Conservation (phyloP, 2,329 filamentous ascomycete genomes). For the Lasiodiplodia theobromae region DNA sequence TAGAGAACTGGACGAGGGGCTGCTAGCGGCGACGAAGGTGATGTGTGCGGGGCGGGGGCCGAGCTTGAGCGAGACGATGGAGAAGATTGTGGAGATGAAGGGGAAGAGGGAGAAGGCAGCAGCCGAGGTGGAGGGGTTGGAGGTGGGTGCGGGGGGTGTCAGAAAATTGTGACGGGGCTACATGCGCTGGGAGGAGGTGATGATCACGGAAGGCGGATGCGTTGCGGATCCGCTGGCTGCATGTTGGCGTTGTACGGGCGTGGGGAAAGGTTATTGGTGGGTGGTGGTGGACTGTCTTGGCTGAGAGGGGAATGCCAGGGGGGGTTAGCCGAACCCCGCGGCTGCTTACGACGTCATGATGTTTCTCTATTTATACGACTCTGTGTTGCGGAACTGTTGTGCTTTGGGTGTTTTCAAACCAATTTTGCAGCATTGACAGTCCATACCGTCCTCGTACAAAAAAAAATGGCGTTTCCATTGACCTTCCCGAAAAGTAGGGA, state of each 20-base stretch:
- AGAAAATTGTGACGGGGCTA: constrained; percentile 11
- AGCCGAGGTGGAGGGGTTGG: too few species aligned
- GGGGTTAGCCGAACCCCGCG: constrained; percentile 15
- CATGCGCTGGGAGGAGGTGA: too few species aligned
- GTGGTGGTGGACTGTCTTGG: not conserved
- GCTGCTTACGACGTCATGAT: not conserved
- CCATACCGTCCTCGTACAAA: too few species aligned
- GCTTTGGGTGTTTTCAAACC: too few species aligned
- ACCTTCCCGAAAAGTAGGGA: constrained; percentile 46
- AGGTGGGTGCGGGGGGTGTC: not conserved
- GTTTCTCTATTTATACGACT: not conserved
- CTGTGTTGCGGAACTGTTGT: not conserved
- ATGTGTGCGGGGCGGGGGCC: not conserved
- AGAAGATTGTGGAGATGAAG: not conserved
- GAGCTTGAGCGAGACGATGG: not conserved
- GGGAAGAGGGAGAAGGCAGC: not conserved
- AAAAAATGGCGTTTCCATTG: constrained; percentile 17
- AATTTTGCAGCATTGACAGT: not conserved
- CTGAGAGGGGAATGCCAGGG: not conserved
- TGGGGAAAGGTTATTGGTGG: not conserved
- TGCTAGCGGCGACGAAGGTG: not conserved
- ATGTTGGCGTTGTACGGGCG: not conserved
- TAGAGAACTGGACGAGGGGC: constrained; percentile 41
- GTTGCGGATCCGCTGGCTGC: not conserved
- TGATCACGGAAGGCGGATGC: not conserved